phyloP scores from a whole-genome alignment of 2,329 filamentous ascomycete genomes.

The Nakataea oryzae region DNA sequence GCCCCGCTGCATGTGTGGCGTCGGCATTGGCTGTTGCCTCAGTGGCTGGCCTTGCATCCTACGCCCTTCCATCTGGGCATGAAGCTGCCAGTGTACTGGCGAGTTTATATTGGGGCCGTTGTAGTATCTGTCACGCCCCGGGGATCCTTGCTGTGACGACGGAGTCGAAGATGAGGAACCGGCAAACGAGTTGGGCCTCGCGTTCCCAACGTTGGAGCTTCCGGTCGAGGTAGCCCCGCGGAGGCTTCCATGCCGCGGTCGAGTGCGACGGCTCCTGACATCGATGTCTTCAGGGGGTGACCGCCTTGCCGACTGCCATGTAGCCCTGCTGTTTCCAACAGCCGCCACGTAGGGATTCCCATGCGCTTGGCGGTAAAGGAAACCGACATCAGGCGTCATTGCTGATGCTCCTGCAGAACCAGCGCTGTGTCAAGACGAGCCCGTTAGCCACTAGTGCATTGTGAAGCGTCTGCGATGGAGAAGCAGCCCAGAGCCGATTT shows the following conservation, averaged over 20 bases:
- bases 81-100: neutral
- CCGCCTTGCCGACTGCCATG: constrained; percentile 3
- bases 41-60: neutral
- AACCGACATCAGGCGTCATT: neutral
- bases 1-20: neutral
- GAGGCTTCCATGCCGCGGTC: constrained; percentile 15
- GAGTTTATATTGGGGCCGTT: neutral
- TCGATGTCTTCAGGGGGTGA: constrained; percentile 17
- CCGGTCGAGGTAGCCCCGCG: constrained; percentile 9
- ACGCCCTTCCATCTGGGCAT: neutral
- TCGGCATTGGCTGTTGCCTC: neutral
- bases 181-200: neutral
- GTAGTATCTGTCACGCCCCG: neutral
- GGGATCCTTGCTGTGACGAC: neutral
- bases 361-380: neutral
- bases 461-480: no score
- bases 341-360: neutral
- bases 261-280: constrained; percentile 18
- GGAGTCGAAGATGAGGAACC: neutral
- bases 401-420: no score
- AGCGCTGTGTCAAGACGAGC: neutral
- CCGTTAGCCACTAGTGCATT: neutral
- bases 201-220: neutral
- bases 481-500: neutral
- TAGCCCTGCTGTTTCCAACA: neutral